Evolutionary conservation across 2,329 filamentous ascomycete genomes (phyloP), one percentile per base, ranked within the genome.

Genomic region (Microdochium paspali): DNA sequence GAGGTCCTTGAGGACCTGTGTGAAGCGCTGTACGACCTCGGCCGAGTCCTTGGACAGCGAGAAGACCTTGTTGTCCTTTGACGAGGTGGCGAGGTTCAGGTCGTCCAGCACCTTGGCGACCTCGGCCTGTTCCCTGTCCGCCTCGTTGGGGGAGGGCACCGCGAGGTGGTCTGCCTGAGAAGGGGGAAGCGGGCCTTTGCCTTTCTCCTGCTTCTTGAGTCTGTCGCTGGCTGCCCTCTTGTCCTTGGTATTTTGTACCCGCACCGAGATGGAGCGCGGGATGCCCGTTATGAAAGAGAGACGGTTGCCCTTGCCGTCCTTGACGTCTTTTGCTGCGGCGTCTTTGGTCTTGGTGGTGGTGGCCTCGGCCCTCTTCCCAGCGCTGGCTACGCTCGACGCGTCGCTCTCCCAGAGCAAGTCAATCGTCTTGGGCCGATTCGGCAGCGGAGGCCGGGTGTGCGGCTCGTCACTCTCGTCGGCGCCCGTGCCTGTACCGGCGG

Each of bases 1-100:
- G 15, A 96, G 78, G 62, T 98, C 93, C 62, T 91, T 93, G 60
- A 98, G 85, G 28, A 96, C 84, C 48, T 90, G 74, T 1, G 89
- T 94, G 73, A 98, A 98, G 52, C 84, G 81, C 47, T 82, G 79
- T 46, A 95, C 79, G 25, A 95, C 76, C 53, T 88, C 84, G 51
- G 89, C 82, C 0, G 88, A 91, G 56, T 95, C 90, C 50, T 81
- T 78, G n/a, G 87, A 87, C 49, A 95, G 77, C 12, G 84, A 84
- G 64, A 96, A 87, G 50, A 87, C 87, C 49, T 83, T 84, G 69
- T 94, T 93, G 71, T 95, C 90, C 54, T 85, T 79, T 5, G 51
- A 48, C n/a, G n/a, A n/a, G n/a, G 87, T 86, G 4, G 85, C 80
- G 26, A 90, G 80, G 60, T 94, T 90, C 51, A 98, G 77, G 42